Base-by-base conservation (phyloP, 2,329 filamentous ascomycete species). In the Dothistroma pini region DNA sequence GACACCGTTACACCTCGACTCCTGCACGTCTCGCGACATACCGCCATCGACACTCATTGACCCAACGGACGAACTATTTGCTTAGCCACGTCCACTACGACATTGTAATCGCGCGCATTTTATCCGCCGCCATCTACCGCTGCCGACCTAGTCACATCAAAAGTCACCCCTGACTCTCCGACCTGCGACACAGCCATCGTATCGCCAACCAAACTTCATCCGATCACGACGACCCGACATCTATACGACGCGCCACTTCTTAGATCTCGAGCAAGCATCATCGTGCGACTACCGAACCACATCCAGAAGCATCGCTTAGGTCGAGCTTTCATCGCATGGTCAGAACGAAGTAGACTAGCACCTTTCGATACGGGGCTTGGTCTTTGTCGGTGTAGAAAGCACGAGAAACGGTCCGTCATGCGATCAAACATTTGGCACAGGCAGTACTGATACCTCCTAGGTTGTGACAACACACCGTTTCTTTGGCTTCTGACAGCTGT, bases 391-490 rank as follows among this genome's bases (percentile, higher is more conserved):
- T 62, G 66, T 57, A 61, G 58, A 55, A 57, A 63, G 59, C 62
- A 64, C 58, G 63, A 66, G 66, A 67, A 67, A 65, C 68, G 68
- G 68, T 69, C 19, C 57, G 66, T 63, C 29, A 4, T 22, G 35
- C 34, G 14, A 38, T 25, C 47, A 38, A 56, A 57, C 10, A 9
- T 16, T 54, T 48, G 38, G 56, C 60, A 59, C 31, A 48, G 41
- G 49, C 57, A 59, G 58, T 55, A 54, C 60, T 65, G 54, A 66
- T 58, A 41, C 19, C 21, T 54, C 44, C 25, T 53, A 63, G 70
- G 78, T 75, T 72, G 74, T 74, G 64, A 60, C 69, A 7, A 38
- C 54, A 65, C 69, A 68, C 74, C 76, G 75, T 79, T 79, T 78
- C 75, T 75, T 76, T 71, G 69, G 21, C 72, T 74, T 73, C 67